phyloP scores from a whole-genome alignment of 257 asterid genomes.

The Solanum paucissectum region DNA sequence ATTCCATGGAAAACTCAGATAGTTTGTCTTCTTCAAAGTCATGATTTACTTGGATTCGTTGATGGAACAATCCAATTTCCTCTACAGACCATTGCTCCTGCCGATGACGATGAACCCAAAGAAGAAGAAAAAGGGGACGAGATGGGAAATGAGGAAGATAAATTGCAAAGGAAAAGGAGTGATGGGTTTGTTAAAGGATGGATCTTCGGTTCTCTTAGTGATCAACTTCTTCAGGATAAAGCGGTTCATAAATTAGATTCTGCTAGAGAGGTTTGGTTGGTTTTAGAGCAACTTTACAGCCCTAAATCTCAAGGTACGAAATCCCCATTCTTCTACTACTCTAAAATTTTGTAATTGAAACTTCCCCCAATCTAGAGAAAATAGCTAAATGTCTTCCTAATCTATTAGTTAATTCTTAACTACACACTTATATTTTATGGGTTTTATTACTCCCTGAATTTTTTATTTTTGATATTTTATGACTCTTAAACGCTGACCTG shows the following conservation, averaged over 20 bases:
- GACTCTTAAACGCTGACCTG: too few relatives aligned
- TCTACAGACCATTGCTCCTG: background rate
- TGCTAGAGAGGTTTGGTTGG: background rate
- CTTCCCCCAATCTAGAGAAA: background rate
- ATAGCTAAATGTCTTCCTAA: too few relatives aligned
- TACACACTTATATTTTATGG: too few relatives aligned
- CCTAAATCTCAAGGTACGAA: background rate
- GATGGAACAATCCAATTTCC: background rate
- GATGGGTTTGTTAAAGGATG: background rate
- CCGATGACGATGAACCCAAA: background rate
- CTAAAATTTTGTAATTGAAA: background rate
- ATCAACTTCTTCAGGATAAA: background rate
- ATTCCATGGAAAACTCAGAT: background rate
- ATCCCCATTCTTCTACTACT: background rate
- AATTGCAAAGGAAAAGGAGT: background rate
- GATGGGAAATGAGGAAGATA: background rate
- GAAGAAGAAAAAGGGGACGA: background rate
- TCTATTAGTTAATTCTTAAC: too few relatives aligned
- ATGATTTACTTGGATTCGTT: background rate
- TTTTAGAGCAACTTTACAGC: background rate
- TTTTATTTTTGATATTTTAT: too few relatives aligned
- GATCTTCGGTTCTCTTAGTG: background rate
- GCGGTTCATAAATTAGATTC: background rate
- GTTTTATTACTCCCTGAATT: too few relatives aligned
- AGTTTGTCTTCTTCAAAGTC: background rate